Evolutionary conservation across 805 yeast genomes (phyloP), one percentile per base, ranked within the genome.

Genomic region (Pichia exigua): DNA sequence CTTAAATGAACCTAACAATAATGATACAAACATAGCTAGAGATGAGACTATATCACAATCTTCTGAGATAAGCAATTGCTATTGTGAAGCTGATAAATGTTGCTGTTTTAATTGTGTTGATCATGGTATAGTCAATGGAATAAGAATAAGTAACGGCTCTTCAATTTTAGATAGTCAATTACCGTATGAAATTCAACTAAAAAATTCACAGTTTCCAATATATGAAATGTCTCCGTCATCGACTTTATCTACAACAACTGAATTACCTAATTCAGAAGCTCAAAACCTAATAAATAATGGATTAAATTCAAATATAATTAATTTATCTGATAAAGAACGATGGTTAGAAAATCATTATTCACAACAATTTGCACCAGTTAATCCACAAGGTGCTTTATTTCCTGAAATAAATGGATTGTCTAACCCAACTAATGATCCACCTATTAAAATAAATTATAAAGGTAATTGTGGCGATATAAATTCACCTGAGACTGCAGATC

Each of bases 101-200:
- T 61, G 57, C 17, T 69, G 73, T 49, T 65, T 59, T 43, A 62
- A 66, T 46, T 69, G 72, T 59, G 66, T 59, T 15, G 38, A 55
- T 10, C 73, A 69, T 54, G 69, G 70, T 2, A 67, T 68, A 6
- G 56, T 56, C 1, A 54, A 64, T 42, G 72, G 72, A 11, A 48
- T 67, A 3, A 54, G 69, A 26, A 11, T 62, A 5, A 43, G 56
- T 2, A 68, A 65, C 52, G 69, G 69, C n/a, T 54, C 55, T 2
- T 39, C 56, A 11, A 67, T 65, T 10, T 49, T 58, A 6, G 47
- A 39, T 8, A 35, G 26, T 42, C 28, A 32, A 27, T 22, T 38
- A 30, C 54, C 48, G 13, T 8, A n/a, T 12, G 53, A 48, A 20
- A 46, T 53, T 21, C 54, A 55, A 41, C 38, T 53, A 21, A 9